Evolutionary conservation across 768 basidiomycete species (phyloP), one percentile per base, ranked within the genome.

Genomic region (Gautieria morchelliformis): DNA sequence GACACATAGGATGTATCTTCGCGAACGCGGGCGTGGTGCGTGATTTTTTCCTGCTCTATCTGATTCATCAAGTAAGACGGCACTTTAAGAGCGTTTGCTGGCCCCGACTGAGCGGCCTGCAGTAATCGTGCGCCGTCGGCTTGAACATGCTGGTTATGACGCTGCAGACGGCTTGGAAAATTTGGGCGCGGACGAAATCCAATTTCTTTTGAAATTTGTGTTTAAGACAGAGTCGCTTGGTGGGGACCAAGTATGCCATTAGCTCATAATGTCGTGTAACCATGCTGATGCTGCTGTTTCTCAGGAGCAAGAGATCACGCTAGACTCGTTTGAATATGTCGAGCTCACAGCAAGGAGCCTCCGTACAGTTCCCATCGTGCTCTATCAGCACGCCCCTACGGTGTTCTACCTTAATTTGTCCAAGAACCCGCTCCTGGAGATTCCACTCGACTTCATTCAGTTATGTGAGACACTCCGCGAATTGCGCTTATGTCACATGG

Each of bases 361-460:
- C 3, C 86, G 87, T 53, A 89, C 93, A 4, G 87, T 98, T 48
- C 96, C 96, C 0, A 84, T 95, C 62, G 75, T 83, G 58, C 76
- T 97, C 12, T 87, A 99, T 68, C 78, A 81, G 54, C 83, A 91
- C 59, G 93, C 93, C 1, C 84, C 87, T 62, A 80, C 80, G 24
- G 93, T 99, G 64, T 74, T 89, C 58, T 84, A 78, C 41, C 85
- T 98, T 58, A 89, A 88, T 59, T 79, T 98, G 14, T 95, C 93
- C 4, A 83, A 89, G 45, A 99, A 98, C 67, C 93, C 94, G 2
- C 91, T 95, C 81, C 80, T 94, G 55, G 94, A 98, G 69, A 87
- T 98, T 37, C 96, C 95, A 0, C 83, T 92, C 51, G 96, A 98
- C 70, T 99, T 99, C 67, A 86, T 96, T 58, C 90, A 96, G 69